Conservation (phyloP, 129 eudicot species). For the Daucus carota region DNA sequence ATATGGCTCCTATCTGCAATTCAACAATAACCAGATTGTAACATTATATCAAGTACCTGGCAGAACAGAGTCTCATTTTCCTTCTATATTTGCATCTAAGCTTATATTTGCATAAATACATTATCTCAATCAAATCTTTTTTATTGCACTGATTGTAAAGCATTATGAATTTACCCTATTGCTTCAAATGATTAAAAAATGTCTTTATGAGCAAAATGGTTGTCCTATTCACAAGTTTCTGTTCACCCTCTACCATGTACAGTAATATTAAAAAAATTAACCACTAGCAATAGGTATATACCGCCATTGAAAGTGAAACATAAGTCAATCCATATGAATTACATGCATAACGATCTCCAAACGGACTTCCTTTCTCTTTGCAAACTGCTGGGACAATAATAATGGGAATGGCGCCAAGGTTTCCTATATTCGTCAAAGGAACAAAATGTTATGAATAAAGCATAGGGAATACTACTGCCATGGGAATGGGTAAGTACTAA, state of each 20-base stretch:
- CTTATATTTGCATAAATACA: background rate
- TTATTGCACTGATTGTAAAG: background rate
- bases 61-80: background rate
- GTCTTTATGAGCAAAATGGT: background rate
- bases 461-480: background rate
- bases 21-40: constrained; percentile 8
- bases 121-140: background rate
- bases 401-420: constrained; percentile 68
- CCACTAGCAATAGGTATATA: constrained; percentile 22
- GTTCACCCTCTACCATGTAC: background rate
- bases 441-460: background rate
- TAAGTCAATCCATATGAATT: constrained; percentile 50
- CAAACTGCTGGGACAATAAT: constrained; percentile 86
- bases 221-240: background rate
- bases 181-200: background rate
- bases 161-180: background rate
- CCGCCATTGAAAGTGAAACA: constrained; percentile 93
- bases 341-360: constrained; percentile 67
- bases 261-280: background rate
- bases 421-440: constrained; percentile 33
- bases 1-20: constrained; percentile 68
- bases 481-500: background rate
- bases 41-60: background rate
- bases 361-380: constrained; percentile 78
- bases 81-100: background rate